Percentiles rank a stretch among this genome's conserved stretches.
phyloP scores from a whole-genome alignment of 2,329 filamentous ascomycete species.

The Aspergillus piperis region DNA sequence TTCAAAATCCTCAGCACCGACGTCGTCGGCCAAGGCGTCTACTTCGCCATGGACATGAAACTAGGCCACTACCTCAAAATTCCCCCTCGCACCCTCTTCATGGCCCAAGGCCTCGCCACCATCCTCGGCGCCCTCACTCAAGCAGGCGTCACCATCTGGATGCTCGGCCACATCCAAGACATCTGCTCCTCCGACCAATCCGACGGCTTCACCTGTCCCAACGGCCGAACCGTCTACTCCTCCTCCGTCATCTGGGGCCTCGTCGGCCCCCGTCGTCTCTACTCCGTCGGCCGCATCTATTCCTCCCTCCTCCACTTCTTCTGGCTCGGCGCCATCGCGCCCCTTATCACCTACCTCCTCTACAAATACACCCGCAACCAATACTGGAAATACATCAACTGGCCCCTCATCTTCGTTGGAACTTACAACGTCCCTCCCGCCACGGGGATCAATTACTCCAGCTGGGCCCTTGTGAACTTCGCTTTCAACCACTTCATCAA shows the following conservation, averaged over 20 bases:
- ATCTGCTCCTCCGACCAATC: constrained; percentile 46
- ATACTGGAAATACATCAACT: constrained; percentile 40
- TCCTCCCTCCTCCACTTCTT: constrained; percentile 53
- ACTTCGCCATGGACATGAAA: constrained; percentile 11
- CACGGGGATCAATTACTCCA: constrained; percentile 40
- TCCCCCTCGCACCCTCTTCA: constrained; percentile 50
- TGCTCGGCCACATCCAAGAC: constrained; percentile 42
- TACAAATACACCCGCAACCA: constrained; percentile 31
- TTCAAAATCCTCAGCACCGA: constrained; percentile 21
- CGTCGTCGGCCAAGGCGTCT: constrained; percentile 30
- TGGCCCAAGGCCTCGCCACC: constrained; percentile 51
- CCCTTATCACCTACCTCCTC: constrained; percentile 24
- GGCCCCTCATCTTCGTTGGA: constrained; percentile 35
- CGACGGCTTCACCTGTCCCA: constrained; percentile 53
- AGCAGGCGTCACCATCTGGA: constrained; percentile 40
- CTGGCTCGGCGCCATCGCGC: constrained; percentile 48
- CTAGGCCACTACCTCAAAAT: constrained; percentile 43
- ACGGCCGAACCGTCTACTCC: constrained; percentile 52
- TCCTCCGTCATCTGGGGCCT: constrained; percentile 55
- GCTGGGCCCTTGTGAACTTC: constrained; percentile 52
- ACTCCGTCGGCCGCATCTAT: constrained; percentile 51
- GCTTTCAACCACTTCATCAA: constrained; percentile 78
- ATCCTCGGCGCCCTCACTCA: constrained; percentile 51
- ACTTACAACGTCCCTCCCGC: constrained; percentile 33
- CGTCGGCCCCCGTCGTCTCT: constrained; percentile 54